These are phyloP conservation scores for Auxenochlorella pyrenoidosa DNA, from an alignment of 139 green algal species.

Conservation along the genomic window DNA sequence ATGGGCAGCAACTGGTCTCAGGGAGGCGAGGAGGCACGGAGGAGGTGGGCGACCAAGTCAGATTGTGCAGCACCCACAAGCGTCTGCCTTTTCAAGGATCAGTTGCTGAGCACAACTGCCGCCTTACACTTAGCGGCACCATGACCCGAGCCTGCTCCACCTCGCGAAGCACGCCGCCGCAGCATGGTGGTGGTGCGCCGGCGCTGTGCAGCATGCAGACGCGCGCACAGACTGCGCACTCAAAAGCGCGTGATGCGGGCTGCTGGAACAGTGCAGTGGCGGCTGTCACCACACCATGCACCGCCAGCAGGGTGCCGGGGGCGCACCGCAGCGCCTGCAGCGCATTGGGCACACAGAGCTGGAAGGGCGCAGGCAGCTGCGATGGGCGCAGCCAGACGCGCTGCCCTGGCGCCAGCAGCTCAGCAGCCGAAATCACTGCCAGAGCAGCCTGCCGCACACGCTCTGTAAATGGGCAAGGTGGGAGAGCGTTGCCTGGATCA, in stretches of 20 bases:
- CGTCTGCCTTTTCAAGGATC: neutral
- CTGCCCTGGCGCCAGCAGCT: neutral
- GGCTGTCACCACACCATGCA: slow-evolving; percentile 5
- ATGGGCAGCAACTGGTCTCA: neutral
- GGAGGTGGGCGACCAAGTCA: neutral
- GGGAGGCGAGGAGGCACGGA: neutral
- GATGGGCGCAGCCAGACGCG: slow-evolving; percentile 24
- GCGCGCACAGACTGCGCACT: neutral
- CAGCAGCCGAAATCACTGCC: neutral
- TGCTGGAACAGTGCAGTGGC: slow-evolving; percentile 2
- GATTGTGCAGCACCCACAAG: neutral
- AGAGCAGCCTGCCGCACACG: neutral
- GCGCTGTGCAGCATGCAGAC: neutral
- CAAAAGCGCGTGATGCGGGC: neutral
- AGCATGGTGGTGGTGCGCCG: slow-evolving; percentile 10
- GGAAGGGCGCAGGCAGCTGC: neutral
- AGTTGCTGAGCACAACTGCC: too few relatives aligned
- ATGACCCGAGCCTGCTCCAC: slow-evolving; percentile 29
- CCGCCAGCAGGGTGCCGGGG: neutral
- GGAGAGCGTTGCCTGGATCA: neutral
- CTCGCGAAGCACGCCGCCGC: neutral
- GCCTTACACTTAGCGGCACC: slow-evolving; percentile 11
- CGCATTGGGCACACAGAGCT: neutral
- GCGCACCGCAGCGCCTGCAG: slow-evolving; percentile 2
- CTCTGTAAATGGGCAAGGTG: neutral